These are phyloP conservation scores for Glycyrrhiza uralensis DNA, from an alignment of 306 rosid species.

Conservation along the genomic window DNA sequence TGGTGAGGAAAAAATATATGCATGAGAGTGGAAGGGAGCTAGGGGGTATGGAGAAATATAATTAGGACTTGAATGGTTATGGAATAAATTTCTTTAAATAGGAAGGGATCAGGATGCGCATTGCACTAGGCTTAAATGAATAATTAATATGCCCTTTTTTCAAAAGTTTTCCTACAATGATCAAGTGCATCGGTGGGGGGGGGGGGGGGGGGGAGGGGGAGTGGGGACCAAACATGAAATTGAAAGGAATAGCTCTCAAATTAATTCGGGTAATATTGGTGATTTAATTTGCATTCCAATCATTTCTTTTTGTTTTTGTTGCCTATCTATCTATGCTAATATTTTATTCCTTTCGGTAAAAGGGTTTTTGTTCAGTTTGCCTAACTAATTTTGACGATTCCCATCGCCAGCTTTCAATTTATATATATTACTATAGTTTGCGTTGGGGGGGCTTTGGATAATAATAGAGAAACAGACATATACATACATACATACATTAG, in stretches of 20 bases:
- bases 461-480: no score
- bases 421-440: constrained; percentile 16
- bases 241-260: constrained; percentile 23
- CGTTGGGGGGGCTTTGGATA: background rate
- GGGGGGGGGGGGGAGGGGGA: background rate
- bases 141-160: background rate
- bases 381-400: constrained; percentile 27
- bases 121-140: constrained; percentile 26
- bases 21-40: background rate
- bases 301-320: constrained; percentile 18
- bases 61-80: constrained; percentile 5
- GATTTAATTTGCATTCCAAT: background rate
- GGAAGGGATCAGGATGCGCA: constrained; percentile 37
- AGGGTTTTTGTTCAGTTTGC: constrained; percentile 22
- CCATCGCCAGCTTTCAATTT: constrained; percentile 15
- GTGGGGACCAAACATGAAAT: constrained; percentile 34
- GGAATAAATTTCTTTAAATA: constrained; percentile 24
- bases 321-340: constrained; percentile 19
- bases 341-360: constrained; percentile 12
- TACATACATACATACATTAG: no score
- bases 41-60: background rate
- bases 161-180: constrained; percentile 13
- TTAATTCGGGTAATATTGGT: background rate
- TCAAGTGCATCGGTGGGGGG: constrained; percentile 34
- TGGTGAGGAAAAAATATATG: background rate